Evolutionary conservation across 139 green algal genomes (phyloP), one percentile per base, ranked within the genome.

Genomic region (Coelastrella sp.): DNA sequence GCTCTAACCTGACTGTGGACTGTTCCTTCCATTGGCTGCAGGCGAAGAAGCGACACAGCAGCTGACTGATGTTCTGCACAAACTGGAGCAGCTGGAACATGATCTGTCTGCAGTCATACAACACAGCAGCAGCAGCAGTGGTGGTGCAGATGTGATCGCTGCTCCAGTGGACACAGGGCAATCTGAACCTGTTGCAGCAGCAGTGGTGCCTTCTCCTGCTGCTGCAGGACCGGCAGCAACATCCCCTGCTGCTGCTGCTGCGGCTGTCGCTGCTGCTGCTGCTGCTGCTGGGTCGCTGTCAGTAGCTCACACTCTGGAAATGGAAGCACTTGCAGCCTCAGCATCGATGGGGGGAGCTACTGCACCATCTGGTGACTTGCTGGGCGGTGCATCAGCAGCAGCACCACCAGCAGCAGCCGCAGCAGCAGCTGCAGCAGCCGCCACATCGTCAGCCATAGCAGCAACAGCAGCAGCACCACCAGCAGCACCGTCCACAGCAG

Each of bases 21-120:
- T 87, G 81, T n/a, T 83, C 17, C 57, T 72, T 15, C 15, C 5
- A 68, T 12, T 57, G 11, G 14, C 49, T 59, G 12, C 61, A 14
- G 68, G 74, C 12, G 85, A 87, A 49, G 83, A 90, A 57, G 79
- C 76, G n/a, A 88, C 65, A 11, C 89, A 85, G 61, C 85, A 84
- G 88, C 68, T 87, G 49, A 78, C 65, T 9, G 84, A 90, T 66
- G 57, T 82, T 20, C 82, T 88, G 74, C 74, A 89, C 58, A 89
- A 91, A 57, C 70, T 91, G 49, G 88, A 88, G 81, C 88, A 84
- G 27, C 57, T 91, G 19, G 88, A 91, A 61, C 58, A 78, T 65
- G 91, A 84, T 27, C 6, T 89, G 65, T 86, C 78, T 15, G 78
- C 86, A 7, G 85, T 73, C 0, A 35, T 91, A 60, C 87, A 91